phyloP scores from a whole-genome alignment of 805 yeast genomes.

The Saccharomycopsis oosterbeekiorum region DNA sequence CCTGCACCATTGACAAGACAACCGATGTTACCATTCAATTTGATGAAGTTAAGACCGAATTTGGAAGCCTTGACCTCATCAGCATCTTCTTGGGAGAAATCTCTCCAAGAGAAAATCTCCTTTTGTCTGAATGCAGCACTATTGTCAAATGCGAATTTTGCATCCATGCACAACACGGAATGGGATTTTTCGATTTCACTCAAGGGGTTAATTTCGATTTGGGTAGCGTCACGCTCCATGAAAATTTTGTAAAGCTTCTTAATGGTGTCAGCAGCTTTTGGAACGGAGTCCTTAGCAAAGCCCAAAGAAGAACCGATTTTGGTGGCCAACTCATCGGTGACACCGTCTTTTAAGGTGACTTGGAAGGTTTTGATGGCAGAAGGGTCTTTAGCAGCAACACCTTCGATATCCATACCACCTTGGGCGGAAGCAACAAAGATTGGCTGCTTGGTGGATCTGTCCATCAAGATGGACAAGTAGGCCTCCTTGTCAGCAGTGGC shows the following conservation, averaged over 20 bases:
- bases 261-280: constrained; percentile 82
- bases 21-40: constrained; percentile 97
- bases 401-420: constrained; percentile 99
- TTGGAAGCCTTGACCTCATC: constrained; percentile 90
- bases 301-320: constrained; percentile 76
- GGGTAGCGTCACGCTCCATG: constrained; percentile 89
- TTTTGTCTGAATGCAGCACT: constrained; percentile 91
- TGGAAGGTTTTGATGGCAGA: constrained; percentile 83
- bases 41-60: constrained; percentile 89
- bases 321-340: constrained; percentile 64
- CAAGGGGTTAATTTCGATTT: constrained; percentile 96
- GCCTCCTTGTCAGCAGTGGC: constrained; percentile 92
- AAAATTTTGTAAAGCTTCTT: constrained; percentile 83
- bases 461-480: constrained; percentile 88
- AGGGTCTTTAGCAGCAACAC: constrained; percentile 89
- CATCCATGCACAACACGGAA: constrained; percentile 96
- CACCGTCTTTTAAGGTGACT: constrained; percentile 68
- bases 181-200: constrained; percentile 77
- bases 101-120: constrained; percentile 96
- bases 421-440: constrained; percentile 92
- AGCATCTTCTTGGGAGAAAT: constrained; percentile 93
- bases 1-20: constrained; percentile 99
- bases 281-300: constrained; percentile 64
- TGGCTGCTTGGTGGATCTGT: constrained; percentile 84
- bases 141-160: constrained; percentile 97